These are phyloP conservation scores for Delitschia confertaspora DNA, from an alignment of 495 filamentous ascomycete genomes.

Conservation along the genomic window DNA sequence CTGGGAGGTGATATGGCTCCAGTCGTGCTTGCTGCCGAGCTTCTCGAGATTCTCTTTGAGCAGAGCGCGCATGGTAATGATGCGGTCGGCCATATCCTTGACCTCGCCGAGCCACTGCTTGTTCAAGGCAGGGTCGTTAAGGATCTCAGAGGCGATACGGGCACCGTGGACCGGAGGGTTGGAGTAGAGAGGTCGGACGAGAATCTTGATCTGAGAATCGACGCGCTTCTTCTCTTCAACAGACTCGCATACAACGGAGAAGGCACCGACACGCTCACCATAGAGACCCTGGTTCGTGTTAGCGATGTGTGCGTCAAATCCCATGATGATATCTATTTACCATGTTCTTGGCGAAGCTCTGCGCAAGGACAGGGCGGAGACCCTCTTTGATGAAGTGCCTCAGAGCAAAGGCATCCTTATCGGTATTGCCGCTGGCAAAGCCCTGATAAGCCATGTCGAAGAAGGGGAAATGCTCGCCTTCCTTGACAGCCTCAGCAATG, in stretches of 20 bases:
- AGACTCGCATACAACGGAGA: conserved; percentile 78
- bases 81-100: conserved; percentile 97
- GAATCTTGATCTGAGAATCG: conserved; percentile 96
- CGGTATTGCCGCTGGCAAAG: conserved; percentile 86
- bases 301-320: neutral
- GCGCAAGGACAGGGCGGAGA: conserved; percentile 78
- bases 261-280: conserved; percentile 94
- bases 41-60: conserved; percentile 90
- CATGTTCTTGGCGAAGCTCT: conserved; percentile 99
- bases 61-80: conserved; percentile 92
- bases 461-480: conserved; percentile 84
- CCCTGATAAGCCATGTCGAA: conserved; percentile 99
- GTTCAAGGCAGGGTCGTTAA: conserved; percentile 80
- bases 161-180: conserved; percentile 96
- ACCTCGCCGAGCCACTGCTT: conserved; percentile 93
- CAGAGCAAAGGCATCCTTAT: conserved; percentile 86
- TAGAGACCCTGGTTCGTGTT: conserved; percentile 66
- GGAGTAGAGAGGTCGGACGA: conserved; percentile 94
- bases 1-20: conserved; percentile 95
- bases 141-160: conserved; percentile 83
- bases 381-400: conserved; percentile 87
- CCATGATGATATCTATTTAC: conserved; percentile 36
- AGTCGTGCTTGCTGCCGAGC: conserved; percentile 90
- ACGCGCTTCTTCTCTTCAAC: conserved; percentile 91
- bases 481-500: conserved; percentile 84